Evolutionary conservation across 805 yeast species (phyloP), one percentile per base, ranked within the genome.

Genomic region (Starmerella ratchasimensis): DNA sequence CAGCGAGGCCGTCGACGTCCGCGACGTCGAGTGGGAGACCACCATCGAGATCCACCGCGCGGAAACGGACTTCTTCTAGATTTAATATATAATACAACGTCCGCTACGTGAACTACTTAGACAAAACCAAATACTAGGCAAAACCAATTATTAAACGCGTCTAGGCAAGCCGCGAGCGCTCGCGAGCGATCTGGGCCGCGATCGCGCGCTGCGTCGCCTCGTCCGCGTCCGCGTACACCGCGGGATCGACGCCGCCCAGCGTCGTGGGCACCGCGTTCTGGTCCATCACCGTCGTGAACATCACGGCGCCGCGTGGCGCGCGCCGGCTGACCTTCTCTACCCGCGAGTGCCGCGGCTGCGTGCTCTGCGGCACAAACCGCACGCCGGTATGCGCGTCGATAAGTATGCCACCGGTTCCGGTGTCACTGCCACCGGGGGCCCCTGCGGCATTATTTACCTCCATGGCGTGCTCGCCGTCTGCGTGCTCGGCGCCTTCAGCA

Each of bases 341-440:
- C 17, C 38, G 36, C 5, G 65, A 60, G 31, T 52, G 51, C 5
- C 69, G 62, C 1, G 97, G 82, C 59, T 90, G 98, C 6, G 93
- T 77, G 4, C 65, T 62, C 16, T 51, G 54, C 3, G 97, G 95
- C 24, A 72, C 72, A 55, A 83, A 82, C 26, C 68, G 64, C 23
- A 79, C 65, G n/a, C 93, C 93, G 0, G 94, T 80, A 56, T 84
- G 88, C 1, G 79, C 71, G 54, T 88, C 97, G 52, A 75, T 74
- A 16, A 39, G 22, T 14, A 33, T 34, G 13, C n/a, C n/a, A 24
- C n/a, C 27, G 13, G 13, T 11, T n/a, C n/a, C n/a, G n/a, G n/a
- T n/a, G n/a, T n/a, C n/a, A n/a, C n/a, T n/a, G n/a, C n/a, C n/a
- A n/a, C n/a, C n/a, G n/a, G n/a, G n/a, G n/a, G n/a, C n/a, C n/a